phyloP scores from a whole-genome alignment of 306 rosid species.

The Malus domestica region ASM211411v1 NC_041797.1:21562001-21562500 shows the following conservation, averaged over 20 bases:
- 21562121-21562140: neutral
- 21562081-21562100: neutral
- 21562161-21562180: neutral
- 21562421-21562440: slow-evolving; percentile 73
- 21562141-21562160: neutral
- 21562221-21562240: neutral
- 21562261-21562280: neutral
- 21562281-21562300: neutral
- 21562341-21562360: slow-evolving; percentile 95
- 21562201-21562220: neutral
- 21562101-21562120: neutral
- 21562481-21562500: slow-evolving; percentile 56
- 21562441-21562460: slow-evolving; percentile 76
- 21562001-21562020: slow-evolving; percentile 83
- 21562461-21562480: slow-evolving; percentile 76
- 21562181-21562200: neutral
- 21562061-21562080: slow-evolving; percentile 30
- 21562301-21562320: neutral
- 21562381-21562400: slow-evolving; percentile 88
- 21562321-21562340: neutral
- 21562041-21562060: slow-evolving; percentile 99
- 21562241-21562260: neutral
- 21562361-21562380: slow-evolving; percentile 60
- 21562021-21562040: slow-evolving; percentile 98
- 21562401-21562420: slow-evolving; percentile 99